Evolutionary conservation across 2,329 filamentous ascomycete genomes (phyloP), one percentile per base, ranked within the genome.

Genomic region (Leptodontidium sp.): DNA sequence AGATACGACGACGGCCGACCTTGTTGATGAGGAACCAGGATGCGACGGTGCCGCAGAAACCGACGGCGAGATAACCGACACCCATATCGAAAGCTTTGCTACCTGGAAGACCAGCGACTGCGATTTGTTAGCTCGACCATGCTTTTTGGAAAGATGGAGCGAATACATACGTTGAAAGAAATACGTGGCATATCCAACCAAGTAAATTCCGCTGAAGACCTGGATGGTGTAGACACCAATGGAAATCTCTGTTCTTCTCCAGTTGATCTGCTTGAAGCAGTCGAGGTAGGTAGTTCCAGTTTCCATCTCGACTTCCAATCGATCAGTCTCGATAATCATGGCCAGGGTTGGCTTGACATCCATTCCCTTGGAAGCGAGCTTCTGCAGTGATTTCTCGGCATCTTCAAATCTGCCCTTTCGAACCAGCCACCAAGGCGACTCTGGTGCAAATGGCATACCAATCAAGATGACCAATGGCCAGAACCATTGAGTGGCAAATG

Each of bases 1-100:
- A 62, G 86, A 81, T 3, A 80, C 57, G 79, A 2, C 84, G 81
- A 4, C 85, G 82, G 11, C 85, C 85, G 69, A 83, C 82, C 1
- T 81, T 77, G 14, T 79, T 76, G 43, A 84, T 80, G 2, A 84
- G 74, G 57, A 79, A 79, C 84, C 85, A 87, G 0, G 84, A 85
- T 12, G 81, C 69, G 0, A 86, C 75, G 0, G 84, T 87, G 21
- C 82, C 82, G 0, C 85, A 77, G 73, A 85, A 84, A n/a, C 84
- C 85, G 52, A 86, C 80, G 6, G 74, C 76, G 35, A 77, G 77
- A 21, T 76, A 74, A 0, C 82, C 86, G 72, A 88, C 84, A 8
- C 84, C 83, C 75, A 88, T 85, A 58, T 83, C 79, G 68, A 87
- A 88, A 0, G 86, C 81, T 38, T 83, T 79, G 26, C 80, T 78